A percentile compares a stretch with the other conserved stretches of the same genome.
phyloP scores from a whole-genome alignment of 208 protist genomes.

The Novymonas esmeraldas region DNA sequence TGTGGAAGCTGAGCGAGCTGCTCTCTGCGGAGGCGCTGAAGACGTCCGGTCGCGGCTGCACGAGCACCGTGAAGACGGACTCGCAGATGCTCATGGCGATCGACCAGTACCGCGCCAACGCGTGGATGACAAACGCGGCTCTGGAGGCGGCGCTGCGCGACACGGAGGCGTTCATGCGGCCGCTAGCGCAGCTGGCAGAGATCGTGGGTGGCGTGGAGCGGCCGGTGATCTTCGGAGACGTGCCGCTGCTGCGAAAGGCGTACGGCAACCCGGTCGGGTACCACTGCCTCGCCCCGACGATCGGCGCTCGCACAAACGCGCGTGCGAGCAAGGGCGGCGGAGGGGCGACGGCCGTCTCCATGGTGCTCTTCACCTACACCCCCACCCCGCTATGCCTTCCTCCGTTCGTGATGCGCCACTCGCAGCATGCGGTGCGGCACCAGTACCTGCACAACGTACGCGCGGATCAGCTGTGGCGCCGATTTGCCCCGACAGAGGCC shows the following conservation, averaged over 20 bases:
- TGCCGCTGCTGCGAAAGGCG: slow-evolving; percentile 70
- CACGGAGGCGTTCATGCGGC: slow-evolving; percentile 28
- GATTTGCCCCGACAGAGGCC: slow-evolving; percentile 69
- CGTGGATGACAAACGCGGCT: slow-evolving; percentile 82
- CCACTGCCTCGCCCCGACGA: slow-evolving; percentile 82
- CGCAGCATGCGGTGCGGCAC: slow-evolving; percentile 65
- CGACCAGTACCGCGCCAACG: slow-evolving; percentile 79
- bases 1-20: slow-evolving; percentile 74
- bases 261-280: slow-evolving; percentile 78
- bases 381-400: slow-evolving; percentile 50
- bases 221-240: slow-evolving; percentile 81
- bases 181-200: slow-evolving; percentile 46
- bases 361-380: slow-evolving; percentile 76
- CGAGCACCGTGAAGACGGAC: slow-evolving; percentile 75
- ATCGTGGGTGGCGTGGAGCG: slow-evolving; percentile 70
- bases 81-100: slow-evolving; percentile 83
- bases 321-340: slow-evolving; percentile 16
- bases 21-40: slow-evolving; percentile 44
- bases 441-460: slow-evolving; percentile 66
- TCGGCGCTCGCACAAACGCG: slow-evolving; percentile 78
- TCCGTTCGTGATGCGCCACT: slow-evolving; percentile 67
- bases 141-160: slow-evolving; percentile 46
- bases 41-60: slow-evolving; percentile 51
- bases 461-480: slow-evolving; percentile 40
- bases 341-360: slow-evolving; percentile 49